Conservation (phyloP, 306 rosid species). For the Fragaria ananassa region DNA sequence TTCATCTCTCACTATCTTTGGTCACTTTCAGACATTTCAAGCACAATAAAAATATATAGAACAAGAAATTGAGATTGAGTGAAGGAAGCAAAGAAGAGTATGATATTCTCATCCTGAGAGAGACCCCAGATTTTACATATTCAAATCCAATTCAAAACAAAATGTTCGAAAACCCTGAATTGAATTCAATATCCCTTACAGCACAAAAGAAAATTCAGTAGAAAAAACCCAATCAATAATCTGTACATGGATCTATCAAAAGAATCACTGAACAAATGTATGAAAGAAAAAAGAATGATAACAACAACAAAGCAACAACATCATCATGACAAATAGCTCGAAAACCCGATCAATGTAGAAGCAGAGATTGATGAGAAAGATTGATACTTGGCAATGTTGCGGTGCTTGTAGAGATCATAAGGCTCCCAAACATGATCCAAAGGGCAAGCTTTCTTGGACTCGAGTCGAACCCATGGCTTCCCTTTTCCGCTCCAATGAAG, state of each 20-base stretch:
- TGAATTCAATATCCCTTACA: neutral
- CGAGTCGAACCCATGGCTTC: slow-evolving; percentile 94
- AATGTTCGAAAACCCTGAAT: slow-evolving; percentile 38
- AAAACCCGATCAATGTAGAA: slow-evolving; percentile 40
- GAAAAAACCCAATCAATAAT: slow-evolving; percentile 23
- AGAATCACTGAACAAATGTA: slow-evolving; percentile 43
- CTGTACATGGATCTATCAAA: slow-evolving; percentile 55
- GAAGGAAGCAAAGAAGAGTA: slow-evolving; percentile 29
- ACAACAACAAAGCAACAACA: slow-evolving; percentile 8
- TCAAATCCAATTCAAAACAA: slow-evolving; percentile 36
- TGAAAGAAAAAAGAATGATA: slow-evolving; percentile 24
- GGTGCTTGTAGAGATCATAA: slow-evolving; percentile 62
- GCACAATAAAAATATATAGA: neutral
- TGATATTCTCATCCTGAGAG: neutral
- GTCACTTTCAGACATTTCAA: neutral
- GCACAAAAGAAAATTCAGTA: slow-evolving; percentile 14
- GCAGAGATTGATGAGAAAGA: slow-evolving; percentile 34
- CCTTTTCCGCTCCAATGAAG: slow-evolving; percentile 99
- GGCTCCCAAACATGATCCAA: slow-evolving; percentile 87
- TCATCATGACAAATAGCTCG: slow-evolving; percentile 40
- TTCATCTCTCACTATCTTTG: neutral
- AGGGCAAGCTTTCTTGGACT: slow-evolving; percentile 60
- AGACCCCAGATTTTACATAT: slow-evolving; percentile 8
- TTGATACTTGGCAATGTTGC: slow-evolving; percentile 9
- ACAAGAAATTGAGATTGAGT: neutral